Conservation (phyloP, 2,329 filamentous ascomycete genomes). For the Xylaria sp. region DNA sequence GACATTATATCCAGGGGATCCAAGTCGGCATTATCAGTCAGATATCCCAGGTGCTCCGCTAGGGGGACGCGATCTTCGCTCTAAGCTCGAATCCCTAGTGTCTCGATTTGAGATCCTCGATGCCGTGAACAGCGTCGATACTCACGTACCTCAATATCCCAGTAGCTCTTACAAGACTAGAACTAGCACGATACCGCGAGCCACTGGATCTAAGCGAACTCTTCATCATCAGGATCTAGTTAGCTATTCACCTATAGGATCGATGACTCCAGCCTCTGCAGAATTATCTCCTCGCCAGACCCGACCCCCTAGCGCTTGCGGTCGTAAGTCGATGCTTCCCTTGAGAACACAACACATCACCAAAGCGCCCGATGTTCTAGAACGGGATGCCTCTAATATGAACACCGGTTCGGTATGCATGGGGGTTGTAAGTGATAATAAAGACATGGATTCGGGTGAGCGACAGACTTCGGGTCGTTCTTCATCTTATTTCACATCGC, state of each 20-base stretch:
- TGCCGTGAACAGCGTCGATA: slow-evolving; percentile 42
- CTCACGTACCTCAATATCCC: slow-evolving; percentile 12
- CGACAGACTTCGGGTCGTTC: slow-evolving; percentile 14
- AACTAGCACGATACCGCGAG: slow-evolving; percentile 27
- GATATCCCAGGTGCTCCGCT: slow-evolving; percentile 24
- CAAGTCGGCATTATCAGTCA: slow-evolving; percentile 1
- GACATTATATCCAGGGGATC: not conserved
- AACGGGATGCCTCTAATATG: not conserved
- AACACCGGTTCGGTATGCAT: not conserved
- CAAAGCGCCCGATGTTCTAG: slow-evolving; percentile 4
- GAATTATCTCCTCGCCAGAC: slow-evolving; percentile 36
- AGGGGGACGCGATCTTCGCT: slow-evolving; percentile 35
- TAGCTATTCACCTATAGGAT: slow-evolving; percentile 19
- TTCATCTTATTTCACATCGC: slow-evolving; percentile 7
- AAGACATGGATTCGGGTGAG: slow-evolving; percentile 16
- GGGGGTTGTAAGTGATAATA: not conserved
- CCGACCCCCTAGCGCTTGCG: slow-evolving; percentile 18
- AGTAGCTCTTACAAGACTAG: slow-evolving; percentile 16
- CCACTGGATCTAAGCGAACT: slow-evolving; percentile 9
- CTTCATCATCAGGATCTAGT: not conserved
- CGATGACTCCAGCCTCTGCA: slow-evolving; percentile 16
- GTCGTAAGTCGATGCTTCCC: slow-evolving; percentile 30
- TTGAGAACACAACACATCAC: slow-evolving; percentile 23
- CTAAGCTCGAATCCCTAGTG: slow-evolving; percentile 48
- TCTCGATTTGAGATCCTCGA: slow-evolving; percentile 53